A percentile compares a stretch with the other conserved stretches of the same genome.
Conservation (phyloP, 495 filamentous ascomycete species). For the Xylaria castorea region DNA sequence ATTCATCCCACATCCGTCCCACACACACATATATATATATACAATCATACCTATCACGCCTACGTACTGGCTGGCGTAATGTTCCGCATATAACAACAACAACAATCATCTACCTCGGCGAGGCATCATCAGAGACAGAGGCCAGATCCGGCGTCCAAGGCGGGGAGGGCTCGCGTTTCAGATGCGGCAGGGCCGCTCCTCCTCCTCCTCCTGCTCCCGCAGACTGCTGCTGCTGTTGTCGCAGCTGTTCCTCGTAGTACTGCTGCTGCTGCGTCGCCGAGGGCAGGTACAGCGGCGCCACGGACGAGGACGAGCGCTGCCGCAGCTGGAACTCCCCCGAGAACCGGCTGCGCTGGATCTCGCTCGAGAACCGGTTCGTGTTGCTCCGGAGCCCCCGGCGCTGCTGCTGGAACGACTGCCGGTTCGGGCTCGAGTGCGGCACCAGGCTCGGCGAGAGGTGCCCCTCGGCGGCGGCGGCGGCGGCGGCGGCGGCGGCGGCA, state of each 20-base stretch:
- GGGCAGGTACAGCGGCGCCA: conserved; percentile 25
- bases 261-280: conserved; percentile 18
- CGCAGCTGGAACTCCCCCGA: conserved; percentile 29
- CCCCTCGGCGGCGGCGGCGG: too few species aligned
- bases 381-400: conserved; percentile 13
- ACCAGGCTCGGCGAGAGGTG: conserved; percentile 14
- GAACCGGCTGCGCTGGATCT: conserved; percentile 22
- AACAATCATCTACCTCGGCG: conserved; percentile 1
- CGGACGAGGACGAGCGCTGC: conserved; percentile 23
- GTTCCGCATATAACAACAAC: too few species aligned
- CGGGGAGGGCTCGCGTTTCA: conserved; percentile 23
- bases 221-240: neutral
- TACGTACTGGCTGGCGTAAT: neutral
- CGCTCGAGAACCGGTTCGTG: conserved; percentile 24
- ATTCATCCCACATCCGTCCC: neutral
- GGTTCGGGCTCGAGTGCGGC: conserved; percentile 18
- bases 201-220: neutral
- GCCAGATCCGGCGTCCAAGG: conserved; percentile 22
- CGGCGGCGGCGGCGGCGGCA: too few species aligned
- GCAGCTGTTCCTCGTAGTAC: conserved; percentile 3
- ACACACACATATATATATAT: neutral
- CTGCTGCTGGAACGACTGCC: conserved; percentile 17
- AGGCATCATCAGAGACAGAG: conserved; percentile 21
- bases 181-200: neutral
- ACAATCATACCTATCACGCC: neutral